Evolutionary conservation across 2,329 filamentous ascomycete genomes (phyloP).

Genomic region (Escovopsis sp.): DNA sequence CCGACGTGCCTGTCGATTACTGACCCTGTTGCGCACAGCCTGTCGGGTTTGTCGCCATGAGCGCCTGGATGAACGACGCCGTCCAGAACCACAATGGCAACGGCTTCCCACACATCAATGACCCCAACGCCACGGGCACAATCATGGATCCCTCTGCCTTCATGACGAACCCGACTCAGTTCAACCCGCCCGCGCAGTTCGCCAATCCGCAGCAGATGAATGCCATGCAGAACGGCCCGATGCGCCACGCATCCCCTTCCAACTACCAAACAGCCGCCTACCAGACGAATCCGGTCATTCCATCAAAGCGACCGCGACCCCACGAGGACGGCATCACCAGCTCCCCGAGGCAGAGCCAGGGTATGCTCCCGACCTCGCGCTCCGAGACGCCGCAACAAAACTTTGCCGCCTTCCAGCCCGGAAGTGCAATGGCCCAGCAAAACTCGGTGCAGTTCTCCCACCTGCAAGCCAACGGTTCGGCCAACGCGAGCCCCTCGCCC

Average conservation of each 20-base stretch:
- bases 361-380: conserved; percentile 65
- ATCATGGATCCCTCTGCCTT: conserved; percentile 55
- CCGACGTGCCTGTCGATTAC: conserved; percentile 25
- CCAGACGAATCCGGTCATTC: conserved; percentile 73
- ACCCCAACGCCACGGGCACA: conserved; percentile 38
- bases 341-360: conserved; percentile 63
- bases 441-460: conserved; percentile 63
- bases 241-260: conserved; percentile 66
- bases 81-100: conserved; percentile 57
- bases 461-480: conserved; percentile 64
- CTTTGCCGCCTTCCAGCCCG: conserved; percentile 56
- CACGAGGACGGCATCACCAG: conserved; percentile 72
- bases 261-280: conserved; percentile 42
- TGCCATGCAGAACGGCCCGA: conserved; percentile 65
- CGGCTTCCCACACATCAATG: conserved; percentile 50
- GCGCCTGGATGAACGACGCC: conserved; percentile 59
- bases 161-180: conserved; percentile 45
- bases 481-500: conserved; percentile 80
- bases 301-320: conserved; percentile 73
- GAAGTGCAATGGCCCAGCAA: conserved; percentile 44
- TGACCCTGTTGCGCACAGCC: conserved; percentile 29
- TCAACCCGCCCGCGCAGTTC: conserved; percentile 42
- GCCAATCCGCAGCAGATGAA: conserved; percentile 39
- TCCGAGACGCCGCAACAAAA: conserved; percentile 78
- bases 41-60: conserved; percentile 44